Percentiles rank a stretch among this genome's conserved stretches.
Conservation (phyloP, 2,329 filamentous ascomycete genomes). For the Cladosporium cucumerinum region DNA sequence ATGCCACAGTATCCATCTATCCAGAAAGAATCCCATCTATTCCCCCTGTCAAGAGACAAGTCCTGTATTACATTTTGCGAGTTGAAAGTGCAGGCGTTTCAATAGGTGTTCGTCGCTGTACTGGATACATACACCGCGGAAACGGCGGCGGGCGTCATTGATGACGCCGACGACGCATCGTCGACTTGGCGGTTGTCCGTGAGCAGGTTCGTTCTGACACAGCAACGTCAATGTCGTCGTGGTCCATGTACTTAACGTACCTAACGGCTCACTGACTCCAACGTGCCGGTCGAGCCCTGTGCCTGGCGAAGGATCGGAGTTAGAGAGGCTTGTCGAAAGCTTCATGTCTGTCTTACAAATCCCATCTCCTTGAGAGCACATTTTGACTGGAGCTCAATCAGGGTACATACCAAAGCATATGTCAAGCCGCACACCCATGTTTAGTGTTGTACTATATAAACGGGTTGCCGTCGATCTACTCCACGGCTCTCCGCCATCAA, state of each 20-base stretch:
- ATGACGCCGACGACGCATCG: background rate
- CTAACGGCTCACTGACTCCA: background rate
- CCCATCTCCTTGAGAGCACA: background rate
- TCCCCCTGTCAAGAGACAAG: too few species aligned
- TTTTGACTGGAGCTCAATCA: background rate
- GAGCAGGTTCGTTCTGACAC: background rate
- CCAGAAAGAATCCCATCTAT: too few species aligned
- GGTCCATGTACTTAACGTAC: background rate
- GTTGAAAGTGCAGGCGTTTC: background rate
- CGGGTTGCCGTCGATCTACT: background rate
- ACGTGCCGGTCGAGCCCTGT: background rate
- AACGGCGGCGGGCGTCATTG: background rate
- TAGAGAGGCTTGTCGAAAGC: background rate
- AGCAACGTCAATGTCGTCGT: background rate
- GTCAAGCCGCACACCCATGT: background rate
- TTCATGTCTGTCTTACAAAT: background rate
- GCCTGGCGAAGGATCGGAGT: background rate
- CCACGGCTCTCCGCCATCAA: background rate
- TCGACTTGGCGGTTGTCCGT: background rate
- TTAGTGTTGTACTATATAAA: background rate
- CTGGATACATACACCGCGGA: background rate
- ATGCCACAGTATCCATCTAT: background rate
- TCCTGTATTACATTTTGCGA: too few species aligned
- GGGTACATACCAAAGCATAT: background rate
- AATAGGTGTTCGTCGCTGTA: background rate